Base-by-base conservation (phyloP, 768 basidiomycete species). In the Kwoniella mangroviensis region DNA sequence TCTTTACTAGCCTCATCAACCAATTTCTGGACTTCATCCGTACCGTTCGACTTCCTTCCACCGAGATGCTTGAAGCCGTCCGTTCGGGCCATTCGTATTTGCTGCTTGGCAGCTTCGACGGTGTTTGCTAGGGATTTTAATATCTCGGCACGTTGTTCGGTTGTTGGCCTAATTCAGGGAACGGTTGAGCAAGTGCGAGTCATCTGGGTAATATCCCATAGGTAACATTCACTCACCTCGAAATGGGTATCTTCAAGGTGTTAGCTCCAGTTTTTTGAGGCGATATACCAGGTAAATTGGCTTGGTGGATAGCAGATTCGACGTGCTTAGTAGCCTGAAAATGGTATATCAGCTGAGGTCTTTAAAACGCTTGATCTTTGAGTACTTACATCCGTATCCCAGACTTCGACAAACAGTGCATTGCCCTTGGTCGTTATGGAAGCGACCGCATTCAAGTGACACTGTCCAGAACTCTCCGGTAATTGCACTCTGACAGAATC, bases 221-320 rank as follows among this genome's bases (percentile, higher is more conserved):
- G 34, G 9, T 7, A 7, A 34, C 34, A 5, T 34, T 45, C 49
- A 75, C 78, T 54, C 54, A 83, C 82, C 79, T 61, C 3, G 79
- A 66, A 1, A 83, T 68, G 0, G 80, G 79, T 24, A 82, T 79
- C 57, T 79, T 81, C 41, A 84, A 62, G n/a, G 78, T 79, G 2
- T 70, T 75, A 4, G 75, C 72, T 52, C 77, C 75, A n/a, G 77
- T 71, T 54, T 74, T 74, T 57, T 76, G 76, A 6, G 83, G 82
- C 19, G 72, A 76, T 53, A 84, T 73, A 0, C 83, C 83, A 0
- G 81, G 82, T 9, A 84, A 65, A 67, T 84, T 84, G 49, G 83
- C 82, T 21, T 73, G 68, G 61, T 80, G 73, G 24, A 84, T 75
- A 7, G 82, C 82, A 13, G 78, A 76, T 65, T 83, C 82, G 42